phyloP scores from a whole-genome alignment of 2,329 filamentous ascomycete genomes.

The Nemania sp. region DNA sequence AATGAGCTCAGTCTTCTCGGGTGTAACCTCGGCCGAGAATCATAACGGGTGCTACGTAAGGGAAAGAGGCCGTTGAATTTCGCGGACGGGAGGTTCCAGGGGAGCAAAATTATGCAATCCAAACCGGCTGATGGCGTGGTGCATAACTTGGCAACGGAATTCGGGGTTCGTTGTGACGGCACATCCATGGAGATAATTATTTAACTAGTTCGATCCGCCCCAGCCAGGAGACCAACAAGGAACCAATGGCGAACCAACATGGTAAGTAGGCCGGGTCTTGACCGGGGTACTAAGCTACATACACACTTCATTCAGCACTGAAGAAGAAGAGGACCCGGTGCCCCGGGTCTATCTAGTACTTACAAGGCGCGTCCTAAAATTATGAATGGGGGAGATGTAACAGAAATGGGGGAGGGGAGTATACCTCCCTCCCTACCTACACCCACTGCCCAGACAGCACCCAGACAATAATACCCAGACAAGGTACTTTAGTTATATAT shows the following conservation, averaged over 20 bases:
- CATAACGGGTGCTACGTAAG: background rate
- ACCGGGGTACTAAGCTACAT: background rate
- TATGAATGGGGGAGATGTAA: too few species aligned
- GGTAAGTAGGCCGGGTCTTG: background rate
- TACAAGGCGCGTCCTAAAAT: too few species aligned
- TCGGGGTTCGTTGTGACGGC: background rate
- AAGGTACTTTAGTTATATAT: too few species aligned
- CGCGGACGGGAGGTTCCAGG: background rate
- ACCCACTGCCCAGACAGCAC: too few species aligned
- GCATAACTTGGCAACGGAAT: background rate
- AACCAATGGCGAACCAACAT: background rate
- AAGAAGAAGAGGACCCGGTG: too few species aligned
- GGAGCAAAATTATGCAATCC: background rate
- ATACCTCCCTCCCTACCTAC: too few species aligned
- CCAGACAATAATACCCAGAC: too few species aligned
- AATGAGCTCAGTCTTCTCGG: too few species aligned
- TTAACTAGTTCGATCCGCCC: background rate
- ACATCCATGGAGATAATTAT: background rate
- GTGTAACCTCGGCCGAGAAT: conserved; percentile 9
- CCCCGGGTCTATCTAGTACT: too few species aligned
- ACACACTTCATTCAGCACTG: too few species aligned
- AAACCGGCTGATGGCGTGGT: background rate
- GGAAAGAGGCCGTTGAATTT: too few species aligned
- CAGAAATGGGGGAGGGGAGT: too few species aligned
- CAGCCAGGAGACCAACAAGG: background rate